A percentile compares a stretch with the other conserved stretches of the same genome.
Conservation (phyloP, 352 stramenopile species). For the Globisporangium cederbergense region DNA sequence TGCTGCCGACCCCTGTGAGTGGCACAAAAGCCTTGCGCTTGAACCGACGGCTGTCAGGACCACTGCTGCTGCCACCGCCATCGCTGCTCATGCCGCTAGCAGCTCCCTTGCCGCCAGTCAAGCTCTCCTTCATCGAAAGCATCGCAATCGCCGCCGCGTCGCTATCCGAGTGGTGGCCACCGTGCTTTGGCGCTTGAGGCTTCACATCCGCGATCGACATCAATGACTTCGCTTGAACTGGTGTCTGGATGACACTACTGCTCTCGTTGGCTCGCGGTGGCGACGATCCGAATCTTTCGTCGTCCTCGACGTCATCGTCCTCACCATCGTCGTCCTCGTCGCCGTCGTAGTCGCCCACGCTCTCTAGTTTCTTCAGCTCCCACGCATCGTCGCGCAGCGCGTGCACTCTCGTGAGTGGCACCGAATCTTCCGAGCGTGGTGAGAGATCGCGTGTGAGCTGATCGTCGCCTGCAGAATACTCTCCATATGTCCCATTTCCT, state of each 20-base stretch:
- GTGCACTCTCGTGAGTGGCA: constrained; percentile 74
- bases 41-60: constrained; percentile 28
- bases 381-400: constrained; percentile 69
- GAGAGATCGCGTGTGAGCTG: constrained; percentile 25
- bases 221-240: neutral
- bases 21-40: constrained; percentile 76
- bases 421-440: constrained; percentile 43
- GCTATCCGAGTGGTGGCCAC: constrained; percentile 64
- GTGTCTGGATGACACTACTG: neutral
- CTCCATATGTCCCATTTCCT: neutral
- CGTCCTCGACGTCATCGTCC: constrained; percentile 34
- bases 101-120: constrained; percentile 10
- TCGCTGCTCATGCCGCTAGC: constrained; percentile 38
- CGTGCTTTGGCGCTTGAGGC: constrained; percentile 7
- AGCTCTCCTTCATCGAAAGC: constrained; percentile 76
- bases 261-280: constrained; percentile 6
- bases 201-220: constrained; percentile 7
- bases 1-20: constrained; percentile 34
- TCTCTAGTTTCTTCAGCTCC: constrained; percentile 68
- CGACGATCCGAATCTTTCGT: neutral
- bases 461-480: neutral
- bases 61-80: constrained; percentile 28
- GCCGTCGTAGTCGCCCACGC: constrained; percentile 49
- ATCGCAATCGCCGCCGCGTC: constrained; percentile 73
- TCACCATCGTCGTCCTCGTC: constrained; percentile 69